Base-by-base conservation (phyloP, 2,329 filamentous ascomycete genomes). In the Magnaporthiopsis poae region DNA sequence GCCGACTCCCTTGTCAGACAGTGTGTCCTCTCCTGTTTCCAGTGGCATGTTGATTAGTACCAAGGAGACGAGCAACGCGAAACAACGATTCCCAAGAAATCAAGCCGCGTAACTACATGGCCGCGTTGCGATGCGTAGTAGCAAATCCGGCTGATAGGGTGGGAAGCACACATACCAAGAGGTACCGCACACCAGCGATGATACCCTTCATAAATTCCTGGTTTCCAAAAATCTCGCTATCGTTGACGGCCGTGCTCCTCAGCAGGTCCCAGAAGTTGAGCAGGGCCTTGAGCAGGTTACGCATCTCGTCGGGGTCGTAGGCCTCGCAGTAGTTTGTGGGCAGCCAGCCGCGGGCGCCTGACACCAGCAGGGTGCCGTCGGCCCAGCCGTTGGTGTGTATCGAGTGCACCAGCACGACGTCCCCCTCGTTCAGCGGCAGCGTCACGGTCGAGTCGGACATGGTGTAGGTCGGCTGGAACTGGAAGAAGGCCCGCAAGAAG, bases 321-420 rank as follows among this genome's bases (percentile, higher is more conserved):
- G 91, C 85, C 75, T 97, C 93, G 80, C 95, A 99, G 76, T 98
- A 99, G 77, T 99, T 99, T 11, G 95, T 99, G 2, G 95, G 95
- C 68, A 99, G 81, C 95, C 95, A 99, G 69, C 95, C 95, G 71
- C 95, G 86, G 64, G 90, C 90, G 33, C 94, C 94, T 2, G 92
- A 91, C 31, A 89, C 85, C 68, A 99, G 80, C 60, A 97, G 81
- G 0, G 95, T 99, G 65, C 95, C 95, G 76, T 99, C 95, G 39
- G 95, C 95, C 95, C 95, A 99, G 71, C 95, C 95, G 79, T 98
- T 99, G 68, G 92, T 95, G 77, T 99, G 95, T 71, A 98, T 91
- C 4, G 95, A 97, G 77, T 99, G 95, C 29, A 99, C 90, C 67
- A 99, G 80, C 66, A 99, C 89, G 63, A 99, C 86, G 73, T 99